These are phyloP conservation scores for Margaritispora aquatica DNA, from an alignment of 495 filamentous ascomycete species.

Conservation along the genomic window DNA sequence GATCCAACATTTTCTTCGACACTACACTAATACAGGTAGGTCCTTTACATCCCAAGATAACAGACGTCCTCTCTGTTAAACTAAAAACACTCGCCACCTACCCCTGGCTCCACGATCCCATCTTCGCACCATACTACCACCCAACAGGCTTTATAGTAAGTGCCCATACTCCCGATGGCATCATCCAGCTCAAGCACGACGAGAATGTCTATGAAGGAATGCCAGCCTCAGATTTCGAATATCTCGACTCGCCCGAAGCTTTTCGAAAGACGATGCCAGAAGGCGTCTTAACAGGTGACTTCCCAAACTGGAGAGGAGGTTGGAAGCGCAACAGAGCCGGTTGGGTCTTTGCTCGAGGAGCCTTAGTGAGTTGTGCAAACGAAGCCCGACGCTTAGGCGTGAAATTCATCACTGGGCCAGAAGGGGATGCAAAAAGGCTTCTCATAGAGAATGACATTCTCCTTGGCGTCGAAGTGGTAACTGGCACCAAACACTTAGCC, in stretches of 20 bases:
- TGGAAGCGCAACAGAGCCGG: conserved; percentile 36
- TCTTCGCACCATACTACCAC: conserved; percentile 45
- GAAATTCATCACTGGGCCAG: conserved; percentile 34
- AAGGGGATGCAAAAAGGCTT: conserved; percentile 34
- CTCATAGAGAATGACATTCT: conserved; percentile 31
- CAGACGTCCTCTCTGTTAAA: conserved; percentile 29
- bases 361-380: conserved; percentile 37
- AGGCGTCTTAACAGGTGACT: conserved; percentile 43
- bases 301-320: conserved; percentile 45
- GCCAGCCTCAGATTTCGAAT: conserved; percentile 18
- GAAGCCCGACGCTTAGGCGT: conserved; percentile 41
- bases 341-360: conserved; percentile 45
- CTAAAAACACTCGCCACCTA: conserved; percentile 33
- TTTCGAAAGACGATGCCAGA: conserved; percentile 46
- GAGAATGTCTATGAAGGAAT: conserved; percentile 26
- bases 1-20: no score
- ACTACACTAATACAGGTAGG: not conserved
- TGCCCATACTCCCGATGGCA: conserved; percentile 30
- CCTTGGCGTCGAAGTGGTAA: not conserved
- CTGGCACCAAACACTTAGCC: not conserved
- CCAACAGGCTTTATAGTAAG: conserved; percentile 40
- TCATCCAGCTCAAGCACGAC: conserved; percentile 31
- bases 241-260: conserved; percentile 31
- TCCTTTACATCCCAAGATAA: not conserved
- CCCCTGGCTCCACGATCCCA: conserved; percentile 41